phyloP scores from a whole-genome alignment of 768 basidiomycete genomes.

The Amanita muscaria region DNA sequence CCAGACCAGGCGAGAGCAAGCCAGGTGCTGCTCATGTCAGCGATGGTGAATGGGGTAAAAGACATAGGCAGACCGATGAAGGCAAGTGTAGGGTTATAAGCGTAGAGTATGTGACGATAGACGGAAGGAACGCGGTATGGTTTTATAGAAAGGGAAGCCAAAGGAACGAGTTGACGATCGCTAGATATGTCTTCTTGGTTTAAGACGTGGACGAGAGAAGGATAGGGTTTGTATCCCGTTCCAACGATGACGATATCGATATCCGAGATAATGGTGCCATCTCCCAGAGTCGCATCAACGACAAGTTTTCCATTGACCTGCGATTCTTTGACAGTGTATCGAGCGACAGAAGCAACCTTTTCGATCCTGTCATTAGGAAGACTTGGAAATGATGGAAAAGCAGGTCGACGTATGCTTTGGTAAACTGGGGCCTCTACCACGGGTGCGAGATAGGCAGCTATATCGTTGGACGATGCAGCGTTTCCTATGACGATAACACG shows the following conservation, averaged over 20 bases:
- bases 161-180: conserved; percentile 14
- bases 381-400: conserved; percentile 28
- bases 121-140: conserved; percentile 35
- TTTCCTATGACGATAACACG: conserved; percentile 40
- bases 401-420: conserved; percentile 36
- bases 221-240: conserved; percentile 37
- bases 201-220: conserved; percentile 32
- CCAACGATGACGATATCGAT: conserved; percentile 37
- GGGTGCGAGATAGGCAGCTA: conserved; percentile 35
- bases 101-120: conserved; percentile 38
- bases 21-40: conserved; percentile 43
- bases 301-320: conserved; percentile 13
- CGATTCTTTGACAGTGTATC: conserved; percentile 18
- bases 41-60: conserved; percentile 40
- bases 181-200: neutral
- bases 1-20: conserved; percentile 33
- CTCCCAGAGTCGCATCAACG: conserved; percentile 27
- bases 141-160: conserved; percentile 19
- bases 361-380: conserved; percentile 35
- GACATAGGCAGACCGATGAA: conserved; percentile 36
- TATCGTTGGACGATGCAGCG: conserved; percentile 45
- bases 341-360: conserved; percentile 32
- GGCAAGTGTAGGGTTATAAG: conserved; percentile 35
- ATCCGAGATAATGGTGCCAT: conserved; percentile 28
- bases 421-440: conserved; percentile 33